Base-by-base conservation (phyloP, 2,329 filamentous ascomycete genomes). In the Aspergillus pseudoglaucus region DNA sequence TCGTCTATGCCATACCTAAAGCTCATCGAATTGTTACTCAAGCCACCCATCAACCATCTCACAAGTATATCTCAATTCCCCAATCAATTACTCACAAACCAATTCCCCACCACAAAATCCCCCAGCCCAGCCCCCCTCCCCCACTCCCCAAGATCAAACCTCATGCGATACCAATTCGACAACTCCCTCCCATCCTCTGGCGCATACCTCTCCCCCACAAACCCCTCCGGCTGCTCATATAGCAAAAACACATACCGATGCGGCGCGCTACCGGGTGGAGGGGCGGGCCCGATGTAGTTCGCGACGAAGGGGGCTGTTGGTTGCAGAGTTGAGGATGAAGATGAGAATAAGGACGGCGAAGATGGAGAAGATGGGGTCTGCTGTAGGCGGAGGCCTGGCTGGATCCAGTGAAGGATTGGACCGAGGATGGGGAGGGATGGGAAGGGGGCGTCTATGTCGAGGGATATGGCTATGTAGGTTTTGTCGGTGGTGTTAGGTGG, bases 181-280 rank as follows among this genome's bases (percentile, higher is more conserved):
- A 76, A n/a, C 1, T 62, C 57, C 47, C 69, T 61, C 0, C 66
- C 70, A 18, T 59, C 57, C 6, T 63, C 50, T 40, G 70, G 65
- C 18, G 63, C 63, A 52, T 67, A 61, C 22, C 56, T 60, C 44
- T 53, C 57, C 5, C 45, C 55, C 15, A 69, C 61, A 40, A 76
- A 71, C 1, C 54, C 63, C 22, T 48, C 58, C 0, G 75, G 75
- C 58, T 78, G 72, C 52, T 76, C 70, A 49, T 72, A 78, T 18
- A 78, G 55, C 49, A 76, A 66, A 54, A 77, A 78, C 3, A 68
- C 47, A 53, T 79, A 79, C 0, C 76, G 72, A 59, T 79, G 75
- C 8, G 76, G 72, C 6, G 63, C 53, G 47, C 72, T 74, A 6
- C 61, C 53, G 0, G 70, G 70, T 10, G 75, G 75, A n/a, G 76